Percentiles rank a stretch among this genome's conserved stretches.
These are phyloP conservation scores for Hevea brasiliensis DNA, from an alignment of 345 rosid genomes.

Conservation along the genomic window DNA sequence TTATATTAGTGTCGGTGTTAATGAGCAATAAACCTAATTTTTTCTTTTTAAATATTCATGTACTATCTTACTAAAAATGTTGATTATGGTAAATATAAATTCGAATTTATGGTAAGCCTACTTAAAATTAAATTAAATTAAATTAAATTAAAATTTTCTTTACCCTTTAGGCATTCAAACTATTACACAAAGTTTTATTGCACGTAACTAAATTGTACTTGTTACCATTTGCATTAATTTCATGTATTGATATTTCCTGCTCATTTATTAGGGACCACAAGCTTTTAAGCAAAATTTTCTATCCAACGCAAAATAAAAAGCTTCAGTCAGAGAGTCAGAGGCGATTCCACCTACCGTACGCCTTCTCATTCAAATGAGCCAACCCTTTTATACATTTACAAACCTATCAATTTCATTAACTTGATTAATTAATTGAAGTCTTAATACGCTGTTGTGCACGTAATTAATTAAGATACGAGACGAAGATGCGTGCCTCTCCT, in stretches of 20 bases:
- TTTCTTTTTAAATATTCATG: too few species aligned
- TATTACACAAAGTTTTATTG: background rate
- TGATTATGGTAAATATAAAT: too few species aligned
- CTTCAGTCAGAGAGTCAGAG: background rate
- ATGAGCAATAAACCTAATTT: too few species aligned
- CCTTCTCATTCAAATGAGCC: background rate
- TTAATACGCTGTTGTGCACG: too few species aligned
- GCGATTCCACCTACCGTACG: conserved; percentile 3
- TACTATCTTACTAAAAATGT: too few species aligned
- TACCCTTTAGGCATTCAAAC: too few species aligned
- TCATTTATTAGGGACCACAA: background rate
- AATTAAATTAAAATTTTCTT: too few species aligned
- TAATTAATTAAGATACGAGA: too few species aligned
- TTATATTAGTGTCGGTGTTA: too few species aligned
- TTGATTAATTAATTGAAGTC: too few species aligned
- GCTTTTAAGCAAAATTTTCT: background rate
- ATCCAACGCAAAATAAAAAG: background rate
- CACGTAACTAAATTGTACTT: background rate
- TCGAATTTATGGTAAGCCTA: too few species aligned
- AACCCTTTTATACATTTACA: background rate
- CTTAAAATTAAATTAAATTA: too few species aligned
- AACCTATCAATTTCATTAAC: background rate
- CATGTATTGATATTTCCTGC: background rate
- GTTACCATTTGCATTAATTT: background rate
- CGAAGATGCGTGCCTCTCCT: background rate